A percentile compares a stretch with the other conserved stretches of the same genome.
Conservation (phyloP, 176 grass and related monocot genomes). For the Poa annua region DNA sequence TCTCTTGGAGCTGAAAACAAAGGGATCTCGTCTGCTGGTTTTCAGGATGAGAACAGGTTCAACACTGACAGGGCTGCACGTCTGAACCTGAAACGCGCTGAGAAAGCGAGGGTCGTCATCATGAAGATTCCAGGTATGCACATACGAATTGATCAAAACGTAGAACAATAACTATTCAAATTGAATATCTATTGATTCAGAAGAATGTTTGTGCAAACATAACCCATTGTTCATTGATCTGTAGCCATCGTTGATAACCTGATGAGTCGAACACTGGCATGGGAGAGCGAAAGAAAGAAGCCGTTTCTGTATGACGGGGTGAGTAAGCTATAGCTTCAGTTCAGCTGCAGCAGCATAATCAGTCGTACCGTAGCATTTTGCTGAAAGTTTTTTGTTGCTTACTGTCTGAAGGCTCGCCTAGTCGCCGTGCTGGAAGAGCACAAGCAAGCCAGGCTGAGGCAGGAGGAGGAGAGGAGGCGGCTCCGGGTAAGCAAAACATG, state of each 20-base stretch:
- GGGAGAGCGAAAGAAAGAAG: slow-evolving; percentile 66
- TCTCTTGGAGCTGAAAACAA: not conserved
- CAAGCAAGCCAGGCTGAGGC: slow-evolving; percentile 52
- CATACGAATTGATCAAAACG: not conserved
- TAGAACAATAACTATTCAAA: too few relatives aligned
- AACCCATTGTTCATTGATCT: not conserved
- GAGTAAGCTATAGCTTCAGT: slow-evolving; percentile 23
- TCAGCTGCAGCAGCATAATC: not conserved
- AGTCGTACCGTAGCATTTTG: not conserved
- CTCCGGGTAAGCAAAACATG: slow-evolving; percentile 42
- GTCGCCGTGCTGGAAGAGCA: slow-evolving; percentile 65
- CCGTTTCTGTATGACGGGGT: slow-evolving; percentile 65
- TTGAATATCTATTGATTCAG: not conserved
- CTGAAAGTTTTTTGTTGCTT: not conserved
- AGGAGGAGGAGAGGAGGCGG: slow-evolving; percentile 56
- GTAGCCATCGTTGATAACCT: slow-evolving; percentile 63
- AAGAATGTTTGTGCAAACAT: not conserved
- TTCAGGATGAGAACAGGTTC: slow-evolving; percentile 68
- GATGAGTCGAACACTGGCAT: slow-evolving; percentile 51
- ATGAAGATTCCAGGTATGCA: slow-evolving; percentile 63
- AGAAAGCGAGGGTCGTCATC: slow-evolving; percentile 61
- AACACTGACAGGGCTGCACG: slow-evolving; percentile 59
- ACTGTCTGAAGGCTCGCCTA: slow-evolving; percentile 41
- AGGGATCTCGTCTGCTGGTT: not conserved
- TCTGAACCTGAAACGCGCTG: slow-evolving; percentile 64